Evolutionary conservation across 306 rosid genomes (phyloP).

Genomic region (Citrullus mucosospermus): DNA sequence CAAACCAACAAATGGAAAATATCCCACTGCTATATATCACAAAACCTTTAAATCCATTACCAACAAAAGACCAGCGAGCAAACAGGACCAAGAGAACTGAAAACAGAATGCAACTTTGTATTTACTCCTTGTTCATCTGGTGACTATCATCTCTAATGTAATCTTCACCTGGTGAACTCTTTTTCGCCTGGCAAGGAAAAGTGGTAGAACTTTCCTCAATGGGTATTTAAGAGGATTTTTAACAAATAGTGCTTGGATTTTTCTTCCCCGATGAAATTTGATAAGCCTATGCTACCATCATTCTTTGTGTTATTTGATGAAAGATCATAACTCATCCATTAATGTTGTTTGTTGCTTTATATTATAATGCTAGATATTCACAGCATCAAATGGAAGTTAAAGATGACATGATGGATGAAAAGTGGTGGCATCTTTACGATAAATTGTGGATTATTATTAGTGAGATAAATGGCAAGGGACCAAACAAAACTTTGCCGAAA

Average conservation of each 20-base stretch:
- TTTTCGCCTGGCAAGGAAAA: too few species aligned
- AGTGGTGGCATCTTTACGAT: conserved; percentile 85
- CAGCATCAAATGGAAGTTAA: conserved; percentile 31
- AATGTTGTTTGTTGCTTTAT: conserved; percentile 16
- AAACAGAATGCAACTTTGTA: too few species aligned
- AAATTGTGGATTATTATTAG: conserved; percentile 63
- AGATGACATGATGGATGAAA: conserved; percentile 46
- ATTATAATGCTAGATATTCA: conserved; percentile 29
- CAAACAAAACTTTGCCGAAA: conserved; percentile 50
- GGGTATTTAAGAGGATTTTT: neutral
- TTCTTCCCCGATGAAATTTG: neutral
- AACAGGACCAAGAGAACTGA: too few species aligned
- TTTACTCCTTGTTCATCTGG: too few species aligned
- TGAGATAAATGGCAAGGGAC: conserved; percentile 80
- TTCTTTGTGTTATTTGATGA: neutral
- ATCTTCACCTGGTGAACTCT: too few species aligned
- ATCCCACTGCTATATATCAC: too few species aligned
- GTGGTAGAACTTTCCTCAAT: neutral
- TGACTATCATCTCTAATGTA: too few species aligned
- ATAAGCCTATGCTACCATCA: neutral
- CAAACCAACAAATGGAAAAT: too few species aligned
- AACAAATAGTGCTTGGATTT: neutral
- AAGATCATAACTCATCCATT: neutral
- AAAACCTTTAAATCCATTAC: too few species aligned
- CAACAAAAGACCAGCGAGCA: too few species aligned